Conservation (phyloP, 2,329 filamentous ascomycete genomes). For the Leptographium radiaticola region DNA sequence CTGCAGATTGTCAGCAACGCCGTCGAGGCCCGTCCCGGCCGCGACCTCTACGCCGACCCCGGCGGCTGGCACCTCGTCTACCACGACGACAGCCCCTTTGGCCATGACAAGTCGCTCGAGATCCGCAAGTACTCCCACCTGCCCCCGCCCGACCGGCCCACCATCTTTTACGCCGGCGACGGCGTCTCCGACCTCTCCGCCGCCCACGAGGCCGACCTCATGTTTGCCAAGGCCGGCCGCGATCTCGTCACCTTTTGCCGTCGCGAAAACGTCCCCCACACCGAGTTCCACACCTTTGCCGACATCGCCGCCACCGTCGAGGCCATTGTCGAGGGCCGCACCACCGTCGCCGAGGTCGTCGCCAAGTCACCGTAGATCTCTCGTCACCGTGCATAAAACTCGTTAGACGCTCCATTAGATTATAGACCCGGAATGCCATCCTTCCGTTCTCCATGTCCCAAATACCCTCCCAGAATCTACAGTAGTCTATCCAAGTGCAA, state of each 20-base stretch:
- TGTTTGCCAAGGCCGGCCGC: conserved; percentile 86
- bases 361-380: background rate
- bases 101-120: conserved; percentile 93
- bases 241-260: conserved; percentile 14
- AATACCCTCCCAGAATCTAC: no score
- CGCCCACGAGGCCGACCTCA: conserved; percentile 78
- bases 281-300: conserved; percentile 47
- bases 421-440: background rate
- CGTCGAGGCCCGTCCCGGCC: conserved; percentile 46
- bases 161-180: conserved; percentile 89
- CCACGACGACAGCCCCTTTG: conserved; percentile 79
- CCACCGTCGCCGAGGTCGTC: conserved; percentile 8
- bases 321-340: conserved; percentile 12
- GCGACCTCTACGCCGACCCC: conserved; percentile 60
- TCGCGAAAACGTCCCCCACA: conserved; percentile 33
- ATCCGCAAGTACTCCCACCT: conserved; percentile 76
- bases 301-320: conserved; percentile 11
- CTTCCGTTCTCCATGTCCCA: no score
- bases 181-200: conserved; percentile 88
- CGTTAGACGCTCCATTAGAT: background rate
- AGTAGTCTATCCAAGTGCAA: no score
- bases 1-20: conserved; percentile 89
- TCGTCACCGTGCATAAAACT: background rate
- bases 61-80: conserved; percentile 78
- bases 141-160: conserved; percentile 55